Evolutionary conservation across 1,139 yeast genomes (phyloP).

Genomic region (Zygosaccharomyces sapae): DNA sequence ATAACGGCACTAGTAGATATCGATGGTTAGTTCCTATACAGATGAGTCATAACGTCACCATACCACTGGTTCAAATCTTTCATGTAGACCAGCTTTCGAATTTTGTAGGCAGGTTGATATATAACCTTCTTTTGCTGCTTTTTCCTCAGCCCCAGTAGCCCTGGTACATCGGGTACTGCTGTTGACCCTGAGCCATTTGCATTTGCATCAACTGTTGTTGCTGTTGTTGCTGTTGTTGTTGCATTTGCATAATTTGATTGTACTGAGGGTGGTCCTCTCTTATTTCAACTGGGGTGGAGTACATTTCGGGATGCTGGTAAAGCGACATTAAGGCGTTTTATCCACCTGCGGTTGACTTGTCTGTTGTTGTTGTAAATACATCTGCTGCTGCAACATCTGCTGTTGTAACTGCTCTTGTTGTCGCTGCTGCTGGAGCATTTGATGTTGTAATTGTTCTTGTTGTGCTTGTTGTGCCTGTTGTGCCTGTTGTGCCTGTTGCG

Average conservation of each 20-base stretch:
- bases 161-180: slow-evolving; percentile 12
- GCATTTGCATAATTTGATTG: slow-evolving; percentile 40
- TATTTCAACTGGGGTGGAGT: slow-evolving; percentile 32
- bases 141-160: slow-evolving; percentile 9
- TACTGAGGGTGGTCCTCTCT: slow-evolving; percentile 34
- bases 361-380: too few species aligned
- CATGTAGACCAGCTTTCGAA: background rate
- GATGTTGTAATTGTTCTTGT: too few species aligned
- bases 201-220: too few species aligned
- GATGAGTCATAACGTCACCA: background rate
- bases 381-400: too few species aligned
- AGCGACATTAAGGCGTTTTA: slow-evolving; percentile 32
- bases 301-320: slow-evolving; percentile 34
- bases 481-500: slow-evolving; percentile 8
- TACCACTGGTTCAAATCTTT: background rate
- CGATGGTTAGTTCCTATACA: background rate
- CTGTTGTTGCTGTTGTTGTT: slow-evolving; percentile 5
- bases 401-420: too few species aligned
- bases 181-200: too few species aligned
- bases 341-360: slow-evolving; percentile 10
- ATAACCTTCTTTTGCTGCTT: background rate
- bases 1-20: background rate
- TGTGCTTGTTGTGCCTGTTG: slow-evolving; percentile 13
- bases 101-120: background rate
- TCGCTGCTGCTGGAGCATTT: too few species aligned